Conservation (phyloP, 1,284 basidiomycete genomes). For the Ustilago curta region DNA sequence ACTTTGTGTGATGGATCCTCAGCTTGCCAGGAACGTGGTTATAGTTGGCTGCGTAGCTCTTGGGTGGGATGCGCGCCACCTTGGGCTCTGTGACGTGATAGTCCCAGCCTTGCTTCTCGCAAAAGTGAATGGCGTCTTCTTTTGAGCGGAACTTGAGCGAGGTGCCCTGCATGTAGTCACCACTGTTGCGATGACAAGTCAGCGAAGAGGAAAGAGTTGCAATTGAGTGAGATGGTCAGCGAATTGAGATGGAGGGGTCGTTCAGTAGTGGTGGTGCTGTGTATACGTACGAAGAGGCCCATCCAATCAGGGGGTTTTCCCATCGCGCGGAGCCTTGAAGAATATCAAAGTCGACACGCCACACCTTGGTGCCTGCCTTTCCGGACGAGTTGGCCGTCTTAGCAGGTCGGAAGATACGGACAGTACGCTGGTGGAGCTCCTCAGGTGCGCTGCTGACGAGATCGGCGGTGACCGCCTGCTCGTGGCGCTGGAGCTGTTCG, state of each 20-base stretch:
- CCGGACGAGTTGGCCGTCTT: slow-evolving; percentile 97
- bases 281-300: slow-evolving; percentile 73
- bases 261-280: background rate
- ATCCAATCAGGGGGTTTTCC: slow-evolving; percentile 99
- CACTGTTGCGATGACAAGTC: slow-evolving; percentile 72
- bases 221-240: slow-evolving; percentile 1
- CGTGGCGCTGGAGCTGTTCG: slow-evolving; percentile 55
- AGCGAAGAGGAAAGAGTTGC: background rate
- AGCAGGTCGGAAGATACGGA: slow-evolving; percentile 92
- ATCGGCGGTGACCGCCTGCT: slow-evolving; percentile 51
- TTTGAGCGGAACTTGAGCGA: slow-evolving; percentile 86
- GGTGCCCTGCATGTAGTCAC: slow-evolving; percentile 97
- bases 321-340: slow-evolving; percentile 88
- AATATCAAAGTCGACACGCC: slow-evolving; percentile 95
- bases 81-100: slow-evolving; percentile 71
- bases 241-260: no score
- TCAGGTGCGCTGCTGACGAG: slow-evolving; percentile 70
- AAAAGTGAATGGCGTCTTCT: slow-evolving; percentile 93
- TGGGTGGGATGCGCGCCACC: slow-evolving; percentile 71
- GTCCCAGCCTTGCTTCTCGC: slow-evolving; percentile 69
- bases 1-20: slow-evolving; percentile 92
- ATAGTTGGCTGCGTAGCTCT: slow-evolving; percentile 87
- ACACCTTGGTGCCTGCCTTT: slow-evolving; percentile 82
- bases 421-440: slow-evolving; percentile 85
- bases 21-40: slow-evolving; percentile 84